Percentiles rank a stretch among this genome's conserved stretches.
phyloP scores from a whole-genome alignment of 2,329 filamentous ascomycete genomes.

The Geosmithia putterillii region DNA sequence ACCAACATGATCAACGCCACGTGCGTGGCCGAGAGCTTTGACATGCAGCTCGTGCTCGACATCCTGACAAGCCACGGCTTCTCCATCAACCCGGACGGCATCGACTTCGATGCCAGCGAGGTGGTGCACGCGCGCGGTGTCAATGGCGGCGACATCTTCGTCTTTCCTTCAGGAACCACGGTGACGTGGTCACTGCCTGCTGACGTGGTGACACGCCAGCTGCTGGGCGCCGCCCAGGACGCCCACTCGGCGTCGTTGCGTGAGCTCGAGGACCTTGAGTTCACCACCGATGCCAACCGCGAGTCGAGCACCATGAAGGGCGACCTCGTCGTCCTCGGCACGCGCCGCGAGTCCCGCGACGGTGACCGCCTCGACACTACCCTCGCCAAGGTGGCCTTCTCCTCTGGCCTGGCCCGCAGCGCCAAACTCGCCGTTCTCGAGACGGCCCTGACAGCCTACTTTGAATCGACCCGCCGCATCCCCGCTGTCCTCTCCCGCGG shows the following conservation, averaged over 20 bases:
- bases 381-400: slow-evolving; percentile 91
- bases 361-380: slow-evolving; percentile 45
- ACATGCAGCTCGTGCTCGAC: slow-evolving; percentile 47
- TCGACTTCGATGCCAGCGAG: slow-evolving; percentile 47
- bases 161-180: slow-evolving; percentile 89
- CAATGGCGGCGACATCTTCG: slow-evolving; percentile 75
- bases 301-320: slow-evolving; percentile 71
- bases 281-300: slow-evolving; percentile 59
- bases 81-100: slow-evolving; percentile 47
- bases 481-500: slow-evolving; percentile 64
- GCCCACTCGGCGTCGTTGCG: slow-evolving; percentile 54
- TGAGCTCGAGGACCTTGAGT: slow-evolving; percentile 86
- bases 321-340: slow-evolving; percentile 82
- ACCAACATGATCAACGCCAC: slow-evolving; percentile 42
- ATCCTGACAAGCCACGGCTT: slow-evolving; percentile 48
- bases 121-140: slow-evolving; percentile 50
- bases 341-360: slow-evolving; percentile 40
- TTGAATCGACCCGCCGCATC: slow-evolving; percentile 74
- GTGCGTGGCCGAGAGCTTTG: slow-evolving; percentile 51
- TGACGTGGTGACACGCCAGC: slow-evolving; percentile 58
- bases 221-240: slow-evolving; percentile 65
- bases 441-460: slow-evolving; percentile 68
- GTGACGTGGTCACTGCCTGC: slow-evolving; percentile 84
- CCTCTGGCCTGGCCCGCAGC: slow-evolving; percentile 80
- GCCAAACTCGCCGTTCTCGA: slow-evolving; percentile 93